Conservation (phyloP, 2,329 filamentous ascomycete species). For the Colletotrichum sp. region DNA sequence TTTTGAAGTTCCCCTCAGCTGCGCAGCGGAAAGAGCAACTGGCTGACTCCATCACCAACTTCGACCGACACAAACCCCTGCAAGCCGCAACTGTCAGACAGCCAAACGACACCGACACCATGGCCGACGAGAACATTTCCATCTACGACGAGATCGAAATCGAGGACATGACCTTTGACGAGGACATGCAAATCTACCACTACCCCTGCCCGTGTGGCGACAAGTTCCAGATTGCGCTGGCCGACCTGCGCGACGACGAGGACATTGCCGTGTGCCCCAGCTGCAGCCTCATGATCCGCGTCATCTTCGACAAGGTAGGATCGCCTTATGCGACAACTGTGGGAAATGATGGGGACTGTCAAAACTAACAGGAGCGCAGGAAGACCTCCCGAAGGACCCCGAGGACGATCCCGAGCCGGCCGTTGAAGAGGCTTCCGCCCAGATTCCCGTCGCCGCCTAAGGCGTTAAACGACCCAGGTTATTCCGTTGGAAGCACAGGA, state of each 20-base stretch:
- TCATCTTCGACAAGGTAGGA: slow-evolving; percentile 84
- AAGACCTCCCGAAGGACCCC: slow-evolving; percentile 47
- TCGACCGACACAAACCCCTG: background rate
- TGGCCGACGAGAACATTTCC: slow-evolving; percentile 70
- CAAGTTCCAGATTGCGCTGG: slow-evolving; percentile 87
- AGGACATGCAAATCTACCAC: slow-evolving; percentile 83
- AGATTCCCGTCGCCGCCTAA: slow-evolving; percentile 46
- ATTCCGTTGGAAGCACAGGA: background rate
- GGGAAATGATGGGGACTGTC: background rate
- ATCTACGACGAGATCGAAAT: slow-evolving; percentile 99
- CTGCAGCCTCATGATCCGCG: slow-evolving; percentile 94
- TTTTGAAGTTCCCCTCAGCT: background rate
- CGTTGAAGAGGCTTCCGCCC: slow-evolving; percentile 31
- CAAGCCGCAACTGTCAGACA: background rate
- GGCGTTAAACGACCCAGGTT: background rate
- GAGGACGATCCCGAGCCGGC: slow-evolving; percentile 33
- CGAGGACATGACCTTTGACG: slow-evolving; percentile 95
- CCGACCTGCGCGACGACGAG: slow-evolving; percentile 83
- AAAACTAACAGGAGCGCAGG: slow-evolving; percentile 31
- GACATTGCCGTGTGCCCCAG: slow-evolving; percentile 98
- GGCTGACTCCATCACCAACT: background rate
- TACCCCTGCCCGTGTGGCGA: slow-evolving; percentile 98
- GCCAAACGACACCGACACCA: slow-evolving; percentile 31
- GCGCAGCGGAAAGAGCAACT: background rate
- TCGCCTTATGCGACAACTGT: too few species aligned